Evolutionary conservation across 768 basidiomycete species (phyloP), one percentile per base, ranked within the genome.

Genomic region (Tricholoma saponaceum): DNA sequence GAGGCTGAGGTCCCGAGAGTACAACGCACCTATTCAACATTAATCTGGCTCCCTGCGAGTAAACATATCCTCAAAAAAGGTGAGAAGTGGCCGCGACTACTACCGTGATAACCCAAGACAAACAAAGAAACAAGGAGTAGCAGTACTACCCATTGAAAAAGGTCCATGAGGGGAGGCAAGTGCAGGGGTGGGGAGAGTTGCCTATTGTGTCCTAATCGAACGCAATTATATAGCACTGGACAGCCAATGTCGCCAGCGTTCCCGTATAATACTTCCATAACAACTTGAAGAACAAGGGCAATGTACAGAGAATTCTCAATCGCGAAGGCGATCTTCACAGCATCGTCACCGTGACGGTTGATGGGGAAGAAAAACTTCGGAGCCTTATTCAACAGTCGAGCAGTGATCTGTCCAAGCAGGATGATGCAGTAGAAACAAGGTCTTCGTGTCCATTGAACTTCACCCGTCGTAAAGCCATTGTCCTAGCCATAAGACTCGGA

Each of bases 21-120:
- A 5, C 4, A 46, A 52, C 16, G 28, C 18, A 43, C 41, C 18
- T 43, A 18, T 43, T 20, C 6, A 28, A 22, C 28, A 3, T 23
- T 39, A 22, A 14, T 51, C 25, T 54, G 60, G 16, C 25, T 41
- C 52, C 64, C 62, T 13, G 47, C 52, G n/a, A 46, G 22, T 12
- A 61, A 44, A 28, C 62, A 60, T 44, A 59, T 41, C 60, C 65
- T 66, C 23, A 64, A 49, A 33, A 52, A 60, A 14, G 41, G 51
- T 26, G 57, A 56, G 41, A 23, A 39, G 41, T 37, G 57, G 20
- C 52, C 60, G 46, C 56, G 60, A 37, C 22, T 33, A 32, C 51
- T 49, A 5, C 46, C 37, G 20, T 54, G 23, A 33, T 28, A 55
- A 23, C 55, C 44, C n/a, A 62, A 16, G 32, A 56, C 41, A 13